These are phyloP conservation scores for Gynochthodes officinalis DNA, from an alignment of 257 asterid species.

Conservation along the genomic window DNA sequence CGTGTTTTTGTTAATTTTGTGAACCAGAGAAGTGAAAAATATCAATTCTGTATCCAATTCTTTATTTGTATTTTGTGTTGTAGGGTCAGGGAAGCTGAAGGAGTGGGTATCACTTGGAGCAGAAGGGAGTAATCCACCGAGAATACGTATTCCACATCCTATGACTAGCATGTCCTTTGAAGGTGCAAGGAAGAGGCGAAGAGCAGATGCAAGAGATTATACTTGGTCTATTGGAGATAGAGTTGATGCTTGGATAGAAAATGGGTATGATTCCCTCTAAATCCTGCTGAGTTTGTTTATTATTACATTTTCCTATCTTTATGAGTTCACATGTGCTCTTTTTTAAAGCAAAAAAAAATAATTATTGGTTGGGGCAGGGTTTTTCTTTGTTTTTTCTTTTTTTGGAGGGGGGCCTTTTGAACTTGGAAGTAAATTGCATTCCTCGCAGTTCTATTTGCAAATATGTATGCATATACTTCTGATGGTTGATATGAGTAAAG, in stretches of 20 bases:
- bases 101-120: conserved; percentile 83
- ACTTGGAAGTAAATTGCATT: not conserved
- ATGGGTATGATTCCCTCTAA: conserved; percentile 50
- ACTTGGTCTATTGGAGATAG: conserved; percentile 85
- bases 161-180: conserved; percentile 46
- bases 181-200: conserved; percentile 79
- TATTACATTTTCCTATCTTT: not conserved
- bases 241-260: conserved; percentile 77
- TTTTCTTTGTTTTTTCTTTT: no score
- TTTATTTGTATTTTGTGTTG: conserved; percentile 22
- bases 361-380: no score
- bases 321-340: not conserved
- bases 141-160: conserved; percentile 65
- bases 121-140: conserved; percentile 54
- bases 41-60: not conserved
- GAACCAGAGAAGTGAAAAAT: not conserved
- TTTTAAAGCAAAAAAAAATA: no score
- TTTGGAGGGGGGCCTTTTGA: no score
- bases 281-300: not conserved
- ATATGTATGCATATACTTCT: not conserved
- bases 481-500: not conserved
- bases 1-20: not conserved
- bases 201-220: conserved; percentile 66
- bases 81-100: conserved; percentile 50
- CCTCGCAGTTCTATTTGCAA: not conserved